Percentiles rank a stretch among this genome's conserved stretches.
Evolutionary conservation across 768 basidiomycete genomes (phyloP).

Genomic region (Boletus rufocinnamomeus): DNA sequence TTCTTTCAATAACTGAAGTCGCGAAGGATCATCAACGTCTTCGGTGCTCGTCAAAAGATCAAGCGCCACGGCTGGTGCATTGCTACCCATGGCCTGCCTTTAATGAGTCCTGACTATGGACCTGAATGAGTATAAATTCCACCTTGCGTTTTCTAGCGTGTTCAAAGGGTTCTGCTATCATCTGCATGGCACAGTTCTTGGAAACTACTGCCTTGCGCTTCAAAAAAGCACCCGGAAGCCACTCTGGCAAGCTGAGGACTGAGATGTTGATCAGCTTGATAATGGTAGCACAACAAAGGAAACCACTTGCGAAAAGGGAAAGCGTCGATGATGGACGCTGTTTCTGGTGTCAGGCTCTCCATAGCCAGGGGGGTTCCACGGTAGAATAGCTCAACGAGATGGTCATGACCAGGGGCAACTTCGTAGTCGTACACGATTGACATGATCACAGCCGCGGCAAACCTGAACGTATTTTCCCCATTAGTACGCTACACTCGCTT

Average conservation of each 20-base stretch:
- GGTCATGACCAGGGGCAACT: constrained; percentile 38
- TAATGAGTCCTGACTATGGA: not conserved
- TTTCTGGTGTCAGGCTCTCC: constrained; percentile 18
- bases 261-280: not conserved
- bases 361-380: constrained; percentile 28
- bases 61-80: constrained; percentile 13
- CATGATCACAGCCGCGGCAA: constrained; percentile 39
- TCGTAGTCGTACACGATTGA: constrained; percentile 44
- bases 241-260: constrained; percentile 29
- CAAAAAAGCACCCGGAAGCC: constrained; percentile 31
- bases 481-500: not conserved
- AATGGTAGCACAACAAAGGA: too few relatives aligned
- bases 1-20: constrained; percentile 14
- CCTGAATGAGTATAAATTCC: not conserved
- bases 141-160: constrained; percentile 16
- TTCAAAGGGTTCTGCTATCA: constrained; percentile 22
- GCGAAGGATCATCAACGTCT: constrained; percentile 8
- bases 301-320: constrained; percentile 27
- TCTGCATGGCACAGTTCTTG: constrained; percentile 5
- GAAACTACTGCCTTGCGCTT: constrained; percentile 23
- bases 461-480: constrained; percentile 17
- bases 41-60: constrained; percentile 8
- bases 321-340: constrained; percentile 14
- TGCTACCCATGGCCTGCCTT: constrained; percentile 15
- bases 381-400: constrained; percentile 41